Conservation (phyloP, 2,329 filamentous ascomycete species). For the Aspergillus floridensis region DNA sequence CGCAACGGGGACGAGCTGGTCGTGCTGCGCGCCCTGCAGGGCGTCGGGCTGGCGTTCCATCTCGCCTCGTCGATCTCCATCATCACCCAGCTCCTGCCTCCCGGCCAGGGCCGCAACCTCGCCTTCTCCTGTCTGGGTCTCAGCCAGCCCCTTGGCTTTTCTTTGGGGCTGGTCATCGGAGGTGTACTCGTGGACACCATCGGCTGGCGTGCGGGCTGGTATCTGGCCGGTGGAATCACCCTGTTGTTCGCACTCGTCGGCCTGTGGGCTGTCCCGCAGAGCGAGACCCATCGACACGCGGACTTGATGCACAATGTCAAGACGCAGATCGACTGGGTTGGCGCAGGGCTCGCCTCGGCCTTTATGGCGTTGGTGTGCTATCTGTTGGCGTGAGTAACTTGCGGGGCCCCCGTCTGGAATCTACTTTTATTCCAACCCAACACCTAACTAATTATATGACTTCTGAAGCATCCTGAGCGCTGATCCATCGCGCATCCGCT, state of each 20-base stretch:
- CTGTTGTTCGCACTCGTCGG: slow-evolving; percentile 17
- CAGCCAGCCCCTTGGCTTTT: slow-evolving; percentile 53
- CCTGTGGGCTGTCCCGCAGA: slow-evolving; percentile 27
- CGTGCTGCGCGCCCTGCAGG: slow-evolving; percentile 47
- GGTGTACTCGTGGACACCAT: slow-evolving; percentile 41
- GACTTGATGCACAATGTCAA: slow-evolving; percentile 13
- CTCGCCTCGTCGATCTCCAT: slow-evolving; percentile 51
- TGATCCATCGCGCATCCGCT: slow-evolving; percentile 1
- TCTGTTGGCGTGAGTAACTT: slow-evolving; percentile 28
- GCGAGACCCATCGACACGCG: slow-evolving; percentile 24
- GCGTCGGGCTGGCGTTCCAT: slow-evolving; percentile 48
- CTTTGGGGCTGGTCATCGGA: slow-evolving; percentile 46
- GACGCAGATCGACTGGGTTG: slow-evolving; percentile 52
- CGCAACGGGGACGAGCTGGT: slow-evolving; percentile 46
- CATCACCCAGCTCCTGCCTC: slow-evolving; percentile 48
- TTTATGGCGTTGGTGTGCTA: slow-evolving; percentile 51
- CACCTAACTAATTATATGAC: background rate
- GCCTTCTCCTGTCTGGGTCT: slow-evolving; percentile 53
- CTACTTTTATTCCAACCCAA: background rate
- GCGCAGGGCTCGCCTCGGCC: slow-evolving; percentile 42
- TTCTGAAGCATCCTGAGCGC: background rate
- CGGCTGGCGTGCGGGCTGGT: slow-evolving; percentile 50
- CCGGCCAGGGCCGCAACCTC: slow-evolving; percentile 50
- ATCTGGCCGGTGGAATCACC: slow-evolving; percentile 40
- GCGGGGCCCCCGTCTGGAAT: too few relatives aligned